phyloP scores from a whole-genome alignment of 192 early-diverging fungal species.

The Umbelopsis vinacea region DNA sequence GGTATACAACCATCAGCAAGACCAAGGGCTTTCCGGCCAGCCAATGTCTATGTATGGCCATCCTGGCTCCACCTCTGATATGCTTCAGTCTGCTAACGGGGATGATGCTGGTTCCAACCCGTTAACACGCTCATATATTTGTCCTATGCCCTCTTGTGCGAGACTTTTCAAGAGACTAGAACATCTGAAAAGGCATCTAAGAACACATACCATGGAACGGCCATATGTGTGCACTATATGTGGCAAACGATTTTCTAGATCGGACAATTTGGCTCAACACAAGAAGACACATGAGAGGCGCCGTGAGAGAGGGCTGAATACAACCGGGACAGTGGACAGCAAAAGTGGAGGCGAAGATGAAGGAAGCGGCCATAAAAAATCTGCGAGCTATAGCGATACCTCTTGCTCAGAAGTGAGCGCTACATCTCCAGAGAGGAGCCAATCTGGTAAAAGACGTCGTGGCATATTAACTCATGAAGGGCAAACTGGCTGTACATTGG shows the following conservation, averaged over 20 bases:
- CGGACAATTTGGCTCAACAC: constrained; percentile 63
- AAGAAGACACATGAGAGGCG: constrained; percentile 58
- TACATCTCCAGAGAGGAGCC: background rate
- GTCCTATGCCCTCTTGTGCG: constrained; percentile 54
- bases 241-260: constrained; percentile 60
- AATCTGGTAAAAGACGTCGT: background rate
- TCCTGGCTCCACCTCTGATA: background rate
- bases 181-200: constrained; percentile 60
- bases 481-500: background rate
- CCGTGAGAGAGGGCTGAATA: constrained; percentile 19
- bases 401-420: background rate
- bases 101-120: background rate
- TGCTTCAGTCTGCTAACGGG: background rate
- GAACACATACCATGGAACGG: constrained; percentile 63
- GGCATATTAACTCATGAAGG: background rate
- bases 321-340: background rate
- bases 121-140: constrained; percentile 42
- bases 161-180: constrained; percentile 62
- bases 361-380: background rate
- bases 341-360: background rate
- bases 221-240: constrained; percentile 60
- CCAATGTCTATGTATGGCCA: background rate
- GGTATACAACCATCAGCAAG: background rate
- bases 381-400: background rate
- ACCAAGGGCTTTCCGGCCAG: background rate